These are phyloP conservation scores for Tricholoma matsutake DNA, from an alignment of 768 basidiomycete genomes.

Conservation along the genomic window DNA sequence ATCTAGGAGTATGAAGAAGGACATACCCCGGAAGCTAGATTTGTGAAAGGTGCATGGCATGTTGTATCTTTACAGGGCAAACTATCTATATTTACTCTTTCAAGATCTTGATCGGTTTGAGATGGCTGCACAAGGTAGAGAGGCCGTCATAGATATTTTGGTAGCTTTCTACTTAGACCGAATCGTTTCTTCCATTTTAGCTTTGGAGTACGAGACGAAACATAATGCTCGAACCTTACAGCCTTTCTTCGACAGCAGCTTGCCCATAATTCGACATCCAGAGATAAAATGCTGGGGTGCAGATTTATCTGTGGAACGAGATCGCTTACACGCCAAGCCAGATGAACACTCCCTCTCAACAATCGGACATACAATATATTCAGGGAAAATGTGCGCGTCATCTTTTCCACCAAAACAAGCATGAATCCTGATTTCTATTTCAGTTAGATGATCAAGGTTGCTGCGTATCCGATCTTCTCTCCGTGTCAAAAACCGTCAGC, in stretches of 20 bases:
- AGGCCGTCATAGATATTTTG: neutral
- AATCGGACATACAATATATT: too few relatives aligned
- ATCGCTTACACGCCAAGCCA: constrained; percentile 10
- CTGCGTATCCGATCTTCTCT: too few relatives aligned
- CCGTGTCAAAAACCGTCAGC: too few relatives aligned
- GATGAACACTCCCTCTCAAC: neutral
- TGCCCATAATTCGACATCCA: constrained; percentile 67
- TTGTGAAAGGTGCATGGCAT: constrained; percentile 68
- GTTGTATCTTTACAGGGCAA: neutral
- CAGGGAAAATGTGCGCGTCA: neutral
- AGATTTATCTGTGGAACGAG: constrained; percentile 51
- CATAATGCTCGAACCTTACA: constrained; percentile 52
- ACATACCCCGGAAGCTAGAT: constrained; percentile 67
- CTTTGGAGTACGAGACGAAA: constrained; percentile 68
- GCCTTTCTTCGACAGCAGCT: constrained; percentile 76
- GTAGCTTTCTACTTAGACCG: neutral
- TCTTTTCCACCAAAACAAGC: neutral
- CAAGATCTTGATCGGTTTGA: constrained; percentile 84
- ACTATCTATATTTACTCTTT: neutral
- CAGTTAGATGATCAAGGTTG: neutral
- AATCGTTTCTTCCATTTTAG: constrained; percentile 30
- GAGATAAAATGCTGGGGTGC: constrained; percentile 74
- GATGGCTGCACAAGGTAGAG: constrained; percentile 78
- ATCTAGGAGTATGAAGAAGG: constrained; percentile 82
- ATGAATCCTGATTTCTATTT: neutral